A percentile compares a stretch with the other conserved stretches of the same genome.
phyloP scores from a whole-genome alignment of 305 asterid genomes.

The Andrographis paniculata region DNA sequence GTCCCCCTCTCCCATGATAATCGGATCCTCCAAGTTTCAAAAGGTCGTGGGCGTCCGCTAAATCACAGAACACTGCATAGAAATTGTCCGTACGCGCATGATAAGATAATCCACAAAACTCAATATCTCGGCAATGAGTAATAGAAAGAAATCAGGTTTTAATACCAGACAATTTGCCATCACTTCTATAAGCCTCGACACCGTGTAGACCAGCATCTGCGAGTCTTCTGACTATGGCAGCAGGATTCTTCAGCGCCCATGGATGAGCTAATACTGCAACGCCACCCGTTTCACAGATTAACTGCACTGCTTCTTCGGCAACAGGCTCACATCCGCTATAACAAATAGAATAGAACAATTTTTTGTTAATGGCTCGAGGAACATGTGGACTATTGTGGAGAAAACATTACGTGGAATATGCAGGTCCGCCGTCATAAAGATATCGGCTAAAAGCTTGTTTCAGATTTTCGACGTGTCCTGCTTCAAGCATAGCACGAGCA shows the following conservation, averaged over 20 bases:
- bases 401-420: constrained; percentile 73
- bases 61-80: constrained; percentile 61
- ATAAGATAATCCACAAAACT: not conserved
- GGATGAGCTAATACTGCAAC: constrained; percentile 95
- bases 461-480: constrained; percentile 89
- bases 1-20: constrained; percentile 83
- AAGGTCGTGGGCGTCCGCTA: constrained; percentile 67
- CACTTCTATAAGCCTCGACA: constrained; percentile 81
- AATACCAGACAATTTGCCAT: constrained; percentile 75
- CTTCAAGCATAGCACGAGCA: constrained; percentile 97
- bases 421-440: constrained; percentile 96
- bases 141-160: not conserved
- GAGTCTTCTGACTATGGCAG: constrained; percentile 52
- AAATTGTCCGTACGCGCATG: constrained; percentile 12
- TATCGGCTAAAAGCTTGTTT: constrained; percentile 80
- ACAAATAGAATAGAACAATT: constrained; percentile 14
- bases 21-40: constrained; percentile 95
- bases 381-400: not conserved
- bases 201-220: constrained; percentile 86
- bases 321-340: constrained; percentile 86
- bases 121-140: not conserved
- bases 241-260: constrained; percentile 86
- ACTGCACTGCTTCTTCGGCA: constrained; percentile 68
- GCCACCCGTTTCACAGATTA: constrained; percentile 86
- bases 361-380: constrained; percentile 3